A percentile compares a stretch with the other conserved stretches of the same genome.
Conservation (phyloP, 768 basidiomycete genomes). For the Harrya chromipes region DNA sequence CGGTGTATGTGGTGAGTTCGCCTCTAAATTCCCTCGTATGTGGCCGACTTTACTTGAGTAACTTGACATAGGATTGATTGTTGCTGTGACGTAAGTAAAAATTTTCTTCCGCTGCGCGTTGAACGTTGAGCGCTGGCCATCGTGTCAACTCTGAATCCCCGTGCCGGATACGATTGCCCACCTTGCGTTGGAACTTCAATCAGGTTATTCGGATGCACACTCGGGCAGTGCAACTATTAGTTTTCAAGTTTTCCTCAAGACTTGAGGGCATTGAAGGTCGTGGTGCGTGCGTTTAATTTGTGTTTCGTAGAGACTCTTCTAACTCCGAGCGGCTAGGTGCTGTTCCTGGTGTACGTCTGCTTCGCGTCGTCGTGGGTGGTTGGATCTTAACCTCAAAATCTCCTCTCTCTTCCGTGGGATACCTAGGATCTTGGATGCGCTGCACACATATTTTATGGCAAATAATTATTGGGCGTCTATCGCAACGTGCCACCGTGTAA, state of each 20-base stretch:
- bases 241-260: slow-evolving; percentile 8
- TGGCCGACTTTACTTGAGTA: no score
- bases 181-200: neutral
- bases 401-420: neutral
- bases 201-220: slow-evolving; percentile 13
- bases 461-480: neutral
- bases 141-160: no score
- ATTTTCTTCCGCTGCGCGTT: no score
- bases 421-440: neutral
- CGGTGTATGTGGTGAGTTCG: no score
- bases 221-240: slow-evolving; percentile 9
- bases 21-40: no score
- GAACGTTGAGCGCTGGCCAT: no score
- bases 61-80: no score
- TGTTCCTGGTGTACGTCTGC: neutral
- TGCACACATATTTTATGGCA: neutral
- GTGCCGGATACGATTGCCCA: no score
- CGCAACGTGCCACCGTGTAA: neutral
- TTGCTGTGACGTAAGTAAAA: no score
- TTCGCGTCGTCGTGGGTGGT: neutral
- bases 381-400: no score
- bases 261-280: slow-evolving; percentile 1
- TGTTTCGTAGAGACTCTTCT: no score
- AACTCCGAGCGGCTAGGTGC: neutral
- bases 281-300: slow-evolving; percentile 4